A percentile compares a stretch with the other conserved stretches of the same genome.
phyloP scores from a whole-genome alignment of 805 yeast genomes.

The Wickerhamiella spandovensis region DNA sequence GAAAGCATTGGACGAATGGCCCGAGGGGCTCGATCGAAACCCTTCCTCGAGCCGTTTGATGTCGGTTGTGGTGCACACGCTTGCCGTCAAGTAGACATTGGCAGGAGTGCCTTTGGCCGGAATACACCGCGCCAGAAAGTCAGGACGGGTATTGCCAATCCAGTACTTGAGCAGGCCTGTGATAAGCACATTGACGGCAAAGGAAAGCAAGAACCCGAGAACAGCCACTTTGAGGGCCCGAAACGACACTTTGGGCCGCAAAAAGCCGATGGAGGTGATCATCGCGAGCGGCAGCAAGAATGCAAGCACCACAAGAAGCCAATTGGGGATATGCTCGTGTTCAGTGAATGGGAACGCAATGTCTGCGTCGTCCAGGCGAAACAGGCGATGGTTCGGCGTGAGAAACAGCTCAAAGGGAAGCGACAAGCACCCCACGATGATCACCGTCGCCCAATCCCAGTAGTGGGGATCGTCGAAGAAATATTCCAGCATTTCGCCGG shows the following conservation, averaged over 20 bases:
- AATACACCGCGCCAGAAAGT: constrained; percentile 71
- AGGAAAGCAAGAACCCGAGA: constrained; percentile 50
- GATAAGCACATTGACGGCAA: constrained; percentile 44
- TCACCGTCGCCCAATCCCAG: constrained; percentile 1
- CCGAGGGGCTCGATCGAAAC: constrained; percentile 44
- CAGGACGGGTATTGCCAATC: constrained; percentile 89
- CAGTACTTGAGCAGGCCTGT: constrained; percentile 69
- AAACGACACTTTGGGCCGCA: neutral
- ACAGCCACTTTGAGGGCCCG: constrained; percentile 28
- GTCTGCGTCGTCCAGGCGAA: constrained; percentile 58
- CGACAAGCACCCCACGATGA: constrained; percentile 6
- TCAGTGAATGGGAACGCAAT: constrained; percentile 73
- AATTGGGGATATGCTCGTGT: constrained; percentile 52
- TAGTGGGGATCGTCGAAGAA: neutral
- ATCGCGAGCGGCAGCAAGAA: constrained; percentile 20
- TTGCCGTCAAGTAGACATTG: constrained; percentile 20
- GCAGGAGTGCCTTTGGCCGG: constrained; percentile 49
- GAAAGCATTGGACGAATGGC: constrained; percentile 43
- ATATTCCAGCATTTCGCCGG: neutral
- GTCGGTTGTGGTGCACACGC: constrained; percentile 26
- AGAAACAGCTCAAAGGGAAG: constrained; percentile 14
- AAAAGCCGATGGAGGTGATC: constrained; percentile 11
- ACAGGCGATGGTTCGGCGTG: constrained; percentile 65
- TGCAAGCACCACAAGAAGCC: constrained; percentile 33
- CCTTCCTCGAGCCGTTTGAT: constrained; percentile 32